Base-by-base conservation (phyloP, 495 filamentous ascomycete genomes). In the Halenospora varia region DNA sequence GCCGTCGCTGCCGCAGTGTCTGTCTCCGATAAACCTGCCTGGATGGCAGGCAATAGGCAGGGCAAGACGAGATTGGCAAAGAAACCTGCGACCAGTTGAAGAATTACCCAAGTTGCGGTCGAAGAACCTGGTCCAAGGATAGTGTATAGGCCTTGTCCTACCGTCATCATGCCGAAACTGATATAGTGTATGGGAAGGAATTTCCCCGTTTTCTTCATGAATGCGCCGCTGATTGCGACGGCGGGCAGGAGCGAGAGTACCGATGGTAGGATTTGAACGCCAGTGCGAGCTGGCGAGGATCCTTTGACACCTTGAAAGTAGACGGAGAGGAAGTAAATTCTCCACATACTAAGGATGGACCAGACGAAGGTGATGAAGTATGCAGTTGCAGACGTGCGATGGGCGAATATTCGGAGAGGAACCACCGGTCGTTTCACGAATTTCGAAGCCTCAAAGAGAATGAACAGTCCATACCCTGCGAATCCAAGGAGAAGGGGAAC, bases 1-100 rank as follows among this genome's bases (percentile, higher is more conserved):
- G 59, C 71, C 0, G 75, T 81, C 2, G 71, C 68, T 6, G 63
- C 59, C 0, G 76, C 79, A 1, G 61, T 51, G 48, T 82, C 72
- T 0, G 18, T 9, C 6, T 49, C 47, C 8, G 18, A 23, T 1
- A 57, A 11, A 3, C 2, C 18, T 1, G 55, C 60, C 24, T 53
- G 60, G 15, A 53, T 17, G 3, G 60, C 60, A 2, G 60, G 60
- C 13, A 35, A 13, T 13, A 35, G 4, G 6, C 6, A 6, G 6
- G 29, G 4, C 6, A 35, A 35, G 13, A 35, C 13, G 6, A 35
- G 4, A 13, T 13, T 13, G 4, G 6, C 29, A 35, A 4, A 4
- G 29, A 35, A 35, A 13, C 6, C 4, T 4, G 13, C 29, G 6
- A 35, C 29, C 6, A 4, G 13, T 13, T 35, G 29, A 13, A 35